phyloP scores from a whole-genome alignment of 2,329 filamentous ascomycete species.

The Aspergillus eucalypticola region DNA sequence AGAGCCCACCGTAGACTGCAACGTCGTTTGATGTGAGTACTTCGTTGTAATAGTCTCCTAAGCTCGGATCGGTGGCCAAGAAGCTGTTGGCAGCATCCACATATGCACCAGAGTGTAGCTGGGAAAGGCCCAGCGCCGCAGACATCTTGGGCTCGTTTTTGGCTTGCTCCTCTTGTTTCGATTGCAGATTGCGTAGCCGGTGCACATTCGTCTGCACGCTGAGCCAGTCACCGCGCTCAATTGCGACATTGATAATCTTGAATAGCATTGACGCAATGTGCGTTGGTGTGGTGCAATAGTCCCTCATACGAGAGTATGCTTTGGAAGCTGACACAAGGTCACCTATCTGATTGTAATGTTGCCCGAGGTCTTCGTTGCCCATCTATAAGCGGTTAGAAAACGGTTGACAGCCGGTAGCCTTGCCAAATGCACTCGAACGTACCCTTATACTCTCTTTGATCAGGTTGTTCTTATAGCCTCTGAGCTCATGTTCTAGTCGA shows the following conservation, averaged over 20 bases:
- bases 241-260: slow-evolving; percentile 71
- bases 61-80: slow-evolving; percentile 61
- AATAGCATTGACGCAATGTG: slow-evolving; percentile 82
- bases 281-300: slow-evolving; percentile 79
- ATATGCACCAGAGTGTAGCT: slow-evolving; percentile 59
- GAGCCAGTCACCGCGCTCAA: slow-evolving; percentile 77
- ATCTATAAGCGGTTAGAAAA: slow-evolving; percentile 59
- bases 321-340: slow-evolving; percentile 72
- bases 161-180: slow-evolving; percentile 59
- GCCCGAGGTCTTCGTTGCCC: slow-evolving; percentile 88
- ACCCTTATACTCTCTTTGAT: slow-evolving; percentile 96
- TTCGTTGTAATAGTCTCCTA: slow-evolving; percentile 63
- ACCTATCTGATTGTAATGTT: slow-evolving; percentile 77
- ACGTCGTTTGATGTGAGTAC: slow-evolving; percentile 83
- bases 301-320: slow-evolving; percentile 81
- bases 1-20: slow-evolving; percentile 86
- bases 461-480: slow-evolving; percentile 92
- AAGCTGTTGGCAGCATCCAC: slow-evolving; percentile 71
- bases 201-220: slow-evolving; percentile 64
- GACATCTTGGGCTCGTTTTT: slow-evolving; percentile 66
- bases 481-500: slow-evolving; percentile 80
- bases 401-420: not conserved
- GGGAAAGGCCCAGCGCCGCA: slow-evolving; percentile 61
- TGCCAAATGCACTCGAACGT: slow-evolving; percentile 30
- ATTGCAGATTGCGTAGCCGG: slow-evolving; percentile 54